A percentile compares a stretch with the other conserved stretches of the same genome.
Conservation (phyloP, 441 rosid genomes). For the Syzygium malaccense region DNA sequence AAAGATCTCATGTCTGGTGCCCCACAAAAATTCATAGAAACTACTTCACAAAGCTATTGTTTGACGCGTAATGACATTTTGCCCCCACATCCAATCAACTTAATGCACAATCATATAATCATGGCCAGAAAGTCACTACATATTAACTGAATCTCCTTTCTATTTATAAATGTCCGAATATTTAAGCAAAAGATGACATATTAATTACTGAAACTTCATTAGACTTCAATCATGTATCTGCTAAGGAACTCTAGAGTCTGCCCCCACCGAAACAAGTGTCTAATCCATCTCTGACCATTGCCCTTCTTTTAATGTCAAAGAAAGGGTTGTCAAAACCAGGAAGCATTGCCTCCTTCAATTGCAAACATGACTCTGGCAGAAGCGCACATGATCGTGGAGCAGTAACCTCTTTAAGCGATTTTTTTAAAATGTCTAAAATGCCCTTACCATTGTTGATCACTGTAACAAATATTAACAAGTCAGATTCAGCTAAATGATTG, state of each 20-base stretch:
- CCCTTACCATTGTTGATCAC: neutral
- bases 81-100: neutral
- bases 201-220: neutral
- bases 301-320: neutral
- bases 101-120: neutral
- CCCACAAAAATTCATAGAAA: neutral
- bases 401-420: neutral
- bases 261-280: neutral
- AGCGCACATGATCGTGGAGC: neutral
- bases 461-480: neutral
- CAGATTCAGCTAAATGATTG: neutral
- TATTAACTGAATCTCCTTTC: neutral
- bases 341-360: neutral
- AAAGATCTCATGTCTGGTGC: neutral
- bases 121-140: neutral
- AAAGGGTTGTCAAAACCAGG: neutral
- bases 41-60: neutral
- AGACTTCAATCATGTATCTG: neutral
- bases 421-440: neutral
- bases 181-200: neutral
- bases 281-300: neutral
- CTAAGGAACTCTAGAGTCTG: neutral
- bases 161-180: neutral
- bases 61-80: neutral
- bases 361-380: neutral